Conservation (phyloP, 345 rosid genomes). For the Citrus medica region DNA sequence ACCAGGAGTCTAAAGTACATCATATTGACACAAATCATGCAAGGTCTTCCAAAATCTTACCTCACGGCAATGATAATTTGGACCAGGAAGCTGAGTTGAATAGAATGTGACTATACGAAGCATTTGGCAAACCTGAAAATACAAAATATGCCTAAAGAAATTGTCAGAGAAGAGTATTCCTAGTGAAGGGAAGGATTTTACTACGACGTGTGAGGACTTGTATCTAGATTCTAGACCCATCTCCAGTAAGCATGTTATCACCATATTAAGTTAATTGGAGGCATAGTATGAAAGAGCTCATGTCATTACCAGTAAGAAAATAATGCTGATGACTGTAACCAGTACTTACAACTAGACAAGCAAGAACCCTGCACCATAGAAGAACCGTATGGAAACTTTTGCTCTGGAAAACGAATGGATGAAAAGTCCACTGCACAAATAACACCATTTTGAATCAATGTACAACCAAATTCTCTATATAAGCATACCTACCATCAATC, state of each 20-base stretch:
- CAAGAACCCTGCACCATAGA: slow-evolving; percentile 78
- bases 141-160: slow-evolving; percentile 8
- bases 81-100: slow-evolving; percentile 89
- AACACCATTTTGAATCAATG: slow-evolving; percentile 1
- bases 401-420: slow-evolving; percentile 68
- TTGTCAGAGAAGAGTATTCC: background rate
- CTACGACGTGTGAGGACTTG: background rate
- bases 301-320: background rate
- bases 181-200: background rate
- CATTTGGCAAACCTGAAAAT: slow-evolving; percentile 57
- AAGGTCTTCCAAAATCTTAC: slow-evolving; percentile 24
- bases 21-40: background rate
- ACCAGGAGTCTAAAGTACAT: background rate
- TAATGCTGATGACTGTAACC: background rate
- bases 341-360: slow-evolving; percentile 68
- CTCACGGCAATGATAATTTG: slow-evolving; percentile 86
- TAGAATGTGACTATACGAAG: slow-evolving; percentile 74
- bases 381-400: slow-evolving; percentile 75
- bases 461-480: background rate
- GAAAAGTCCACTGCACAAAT: slow-evolving; percentile 70
- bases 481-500: background rate
- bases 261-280: background rate
- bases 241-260: background rate
- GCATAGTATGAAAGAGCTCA: background rate
- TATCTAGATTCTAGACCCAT: background rate